phyloP scores from a whole-genome alignment of 805 yeast species.

The Cyberlindnera maritima region DNA sequence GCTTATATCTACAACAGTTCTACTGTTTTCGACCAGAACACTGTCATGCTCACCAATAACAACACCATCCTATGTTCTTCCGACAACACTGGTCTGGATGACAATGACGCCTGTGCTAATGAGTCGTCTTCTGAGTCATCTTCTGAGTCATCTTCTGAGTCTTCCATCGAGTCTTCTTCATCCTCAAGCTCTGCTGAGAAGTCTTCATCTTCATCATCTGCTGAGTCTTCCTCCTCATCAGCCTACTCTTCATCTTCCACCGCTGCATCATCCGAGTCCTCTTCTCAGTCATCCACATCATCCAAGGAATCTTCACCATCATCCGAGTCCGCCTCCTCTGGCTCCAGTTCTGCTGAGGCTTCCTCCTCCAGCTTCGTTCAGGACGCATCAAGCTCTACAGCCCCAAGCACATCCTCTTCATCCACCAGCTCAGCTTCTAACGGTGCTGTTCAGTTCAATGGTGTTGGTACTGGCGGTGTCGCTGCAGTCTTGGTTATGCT shows the following conservation, averaged over 20 bases:
- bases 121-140: slow-evolving; percentile 21
- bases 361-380: slow-evolving; percentile 8
- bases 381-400: neutral
- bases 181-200: slow-evolving; percentile 6
- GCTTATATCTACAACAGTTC: slow-evolving; percentile 54
- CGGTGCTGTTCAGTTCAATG: neutral
- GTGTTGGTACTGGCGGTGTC: neutral
- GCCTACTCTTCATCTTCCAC: neutral
- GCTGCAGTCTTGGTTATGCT: neutral
- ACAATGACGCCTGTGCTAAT: slow-evolving; percentile 31
- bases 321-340: neutral
- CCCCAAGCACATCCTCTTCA: neutral
- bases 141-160: slow-evolving; percentile 15
- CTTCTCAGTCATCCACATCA: neutral
- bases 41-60: slow-evolving; percentile 60
- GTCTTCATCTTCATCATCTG: slow-evolving; percentile 2
- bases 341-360: neutral
- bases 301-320: neutral
- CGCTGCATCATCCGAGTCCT: neutral
- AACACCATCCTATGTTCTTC: slow-evolving; percentile 54
- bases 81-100: slow-evolving; percentile 66
- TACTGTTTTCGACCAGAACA: slow-evolving; percentile 44
- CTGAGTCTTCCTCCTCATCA: slow-evolving; percentile 5
- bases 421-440: neutral
- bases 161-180: slow-evolving; percentile 7